Percentiles rank a stretch among this genome's conserved stretches.
These are phyloP conservation scores for Hygrophoropsis aurantiaca DNA, from an alignment of 768 basidiomycete species.

Conservation along the genomic window DNA sequence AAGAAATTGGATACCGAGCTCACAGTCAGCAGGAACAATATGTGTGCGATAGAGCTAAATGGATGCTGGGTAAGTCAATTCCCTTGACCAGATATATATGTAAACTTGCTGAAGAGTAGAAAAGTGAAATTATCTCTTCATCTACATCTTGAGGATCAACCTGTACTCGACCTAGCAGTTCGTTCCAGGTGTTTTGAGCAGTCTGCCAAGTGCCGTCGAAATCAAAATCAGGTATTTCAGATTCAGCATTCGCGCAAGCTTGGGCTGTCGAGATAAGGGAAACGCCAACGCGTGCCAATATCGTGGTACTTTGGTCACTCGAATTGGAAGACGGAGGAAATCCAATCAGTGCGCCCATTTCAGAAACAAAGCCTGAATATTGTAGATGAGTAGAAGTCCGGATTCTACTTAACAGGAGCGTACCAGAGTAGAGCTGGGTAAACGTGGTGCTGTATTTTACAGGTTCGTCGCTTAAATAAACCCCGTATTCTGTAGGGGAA, in stretches of 20 bases:
- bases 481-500: slow-evolving; percentile 54
- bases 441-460: slow-evolving; percentile 45
- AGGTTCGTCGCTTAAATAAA: slow-evolving; percentile 51
- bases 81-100: background rate
- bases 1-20: slow-evolving; percentile 23
- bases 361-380: slow-evolving; percentile 43
- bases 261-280: slow-evolving; percentile 61
- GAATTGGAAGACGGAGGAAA: slow-evolving; percentile 43
- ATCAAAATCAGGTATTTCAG: slow-evolving; percentile 59
- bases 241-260: slow-evolving; percentile 60
- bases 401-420: slow-evolving; percentile 6
- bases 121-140: slow-evolving; percentile 48
- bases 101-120: slow-evolving; percentile 56
- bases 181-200: slow-evolving; percentile 53
- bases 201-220: slow-evolving; percentile 48
- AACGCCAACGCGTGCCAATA: slow-evolving; percentile 63
- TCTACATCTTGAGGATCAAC: slow-evolving; percentile 50
- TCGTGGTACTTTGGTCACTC: slow-evolving; percentile 34
- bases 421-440: slow-evolving; percentile 50
- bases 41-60: slow-evolving; percentile 57
- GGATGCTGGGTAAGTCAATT: background rate
- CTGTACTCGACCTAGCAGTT: slow-evolving; percentile 52
- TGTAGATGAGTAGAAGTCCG: background rate
- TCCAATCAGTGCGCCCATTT: slow-evolving; percentile 53
- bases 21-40: slow-evolving; percentile 65